Percentiles rank a stretch among this genome's conserved stretches.
Conservation (phyloP, 495 filamentous ascomycete genomes). For the Daldinia childiae region DNA sequence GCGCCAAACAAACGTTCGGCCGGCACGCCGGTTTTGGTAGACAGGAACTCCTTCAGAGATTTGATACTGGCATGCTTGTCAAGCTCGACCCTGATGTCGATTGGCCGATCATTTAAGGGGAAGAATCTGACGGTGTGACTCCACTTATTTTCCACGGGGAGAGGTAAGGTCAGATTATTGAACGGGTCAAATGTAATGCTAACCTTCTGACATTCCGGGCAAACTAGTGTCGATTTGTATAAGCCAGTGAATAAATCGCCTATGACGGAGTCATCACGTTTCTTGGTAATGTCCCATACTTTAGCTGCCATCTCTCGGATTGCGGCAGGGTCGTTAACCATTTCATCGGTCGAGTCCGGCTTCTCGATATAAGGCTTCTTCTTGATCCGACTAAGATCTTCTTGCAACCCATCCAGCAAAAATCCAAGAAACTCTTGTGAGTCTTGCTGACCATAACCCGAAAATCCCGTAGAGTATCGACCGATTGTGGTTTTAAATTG, state of each 20-base stretch:
- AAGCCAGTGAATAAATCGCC: conserved; percentile 95
- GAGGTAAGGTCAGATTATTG: conserved; percentile 89
- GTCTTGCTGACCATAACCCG: conserved; percentile 95
- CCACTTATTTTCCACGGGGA: conserved; percentile 85
- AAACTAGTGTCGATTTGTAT: conserved; percentile 96
- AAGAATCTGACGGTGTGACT: conserved; percentile 76
- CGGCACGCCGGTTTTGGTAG: conserved; percentile 68
- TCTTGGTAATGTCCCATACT: conserved; percentile 91
- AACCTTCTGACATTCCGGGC: conserved; percentile 89
- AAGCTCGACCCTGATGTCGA: conserved; percentile 83
- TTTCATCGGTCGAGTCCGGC: conserved; percentile 96
- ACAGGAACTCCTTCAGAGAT: conserved; percentile 78
- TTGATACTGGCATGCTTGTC: conserved; percentile 82
- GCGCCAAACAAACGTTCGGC: conserved; percentile 71
- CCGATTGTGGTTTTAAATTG: conserved; percentile 85
- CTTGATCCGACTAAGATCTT: conserved; percentile 90
- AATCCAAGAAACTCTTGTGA: conserved; percentile 98
- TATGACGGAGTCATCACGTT: conserved; percentile 92
- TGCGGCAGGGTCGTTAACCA: conserved; percentile 81
- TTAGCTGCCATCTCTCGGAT: conserved; percentile 84
- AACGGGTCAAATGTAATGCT: conserved; percentile 99
- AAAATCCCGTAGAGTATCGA: conserved; percentile 81
- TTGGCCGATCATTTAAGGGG: conserved; percentile 69
- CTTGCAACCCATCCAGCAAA: conserved; percentile 91
- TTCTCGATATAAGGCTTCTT: conserved; percentile 99